phyloP scores from a whole-genome alignment of 176 grass and related monocot genomes.

The Dactylis glomerata region DNA sequence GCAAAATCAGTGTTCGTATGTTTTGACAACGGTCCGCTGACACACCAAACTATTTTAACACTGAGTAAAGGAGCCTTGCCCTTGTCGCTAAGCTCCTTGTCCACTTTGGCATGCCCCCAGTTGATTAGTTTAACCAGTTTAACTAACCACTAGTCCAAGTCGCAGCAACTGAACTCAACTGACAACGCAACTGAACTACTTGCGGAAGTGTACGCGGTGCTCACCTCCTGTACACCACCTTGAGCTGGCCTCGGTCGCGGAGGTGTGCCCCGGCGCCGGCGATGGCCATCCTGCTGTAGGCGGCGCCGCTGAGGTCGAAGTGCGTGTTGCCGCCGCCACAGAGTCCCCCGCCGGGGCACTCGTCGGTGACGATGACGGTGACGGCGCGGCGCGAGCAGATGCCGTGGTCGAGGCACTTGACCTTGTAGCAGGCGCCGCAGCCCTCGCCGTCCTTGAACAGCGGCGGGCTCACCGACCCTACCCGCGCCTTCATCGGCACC shows the following conservation, averaged over 20 bases:
- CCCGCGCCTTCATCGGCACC: slow-evolving; percentile 77
- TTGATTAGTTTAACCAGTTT: neutral
- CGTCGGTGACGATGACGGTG: slow-evolving; percentile 92
- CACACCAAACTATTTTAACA: neutral
- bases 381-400: slow-evolving; percentile 91
- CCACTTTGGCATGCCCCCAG: neutral
- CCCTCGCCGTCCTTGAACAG: slow-evolving; percentile 96
- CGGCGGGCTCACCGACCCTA: slow-evolving; percentile 88
- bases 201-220: neutral
- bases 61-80: neutral
- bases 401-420: slow-evolving; percentile 69
- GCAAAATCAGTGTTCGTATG: neutral
- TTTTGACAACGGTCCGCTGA: neutral
- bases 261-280: slow-evolving; percentile 52
- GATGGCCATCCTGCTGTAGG: slow-evolving; percentile 84
- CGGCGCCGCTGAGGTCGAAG: slow-evolving; percentile 98
- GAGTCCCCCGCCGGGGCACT: slow-evolving; percentile 85
- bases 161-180: too few relatives aligned
- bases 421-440: slow-evolving; percentile 98
- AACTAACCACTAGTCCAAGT: neutral
- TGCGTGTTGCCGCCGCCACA: slow-evolving; percentile 65
- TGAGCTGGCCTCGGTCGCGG: slow-evolving; percentile 70
- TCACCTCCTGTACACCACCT: slow-evolving; percentile 72
- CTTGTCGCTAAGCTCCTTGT: neutral
- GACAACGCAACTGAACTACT: neutral